Conservation (phyloP, 2,329 filamentous ascomycete species). For the Colletotrichum phormii region DNA sequence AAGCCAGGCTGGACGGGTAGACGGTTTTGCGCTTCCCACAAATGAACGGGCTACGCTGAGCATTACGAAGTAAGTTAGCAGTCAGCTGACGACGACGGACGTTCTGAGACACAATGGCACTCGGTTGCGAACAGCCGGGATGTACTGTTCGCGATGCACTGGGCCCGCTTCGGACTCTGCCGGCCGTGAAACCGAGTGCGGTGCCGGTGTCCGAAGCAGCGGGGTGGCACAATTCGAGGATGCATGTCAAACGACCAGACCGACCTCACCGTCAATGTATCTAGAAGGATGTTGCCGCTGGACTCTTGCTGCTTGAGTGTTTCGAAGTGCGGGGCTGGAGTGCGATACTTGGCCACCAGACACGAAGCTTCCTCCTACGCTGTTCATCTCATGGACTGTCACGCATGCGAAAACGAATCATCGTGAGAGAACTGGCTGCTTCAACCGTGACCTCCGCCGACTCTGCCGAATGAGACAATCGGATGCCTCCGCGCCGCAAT, state of each 20-base stretch:
- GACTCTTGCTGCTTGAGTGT: background rate
- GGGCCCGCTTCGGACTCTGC: background rate
- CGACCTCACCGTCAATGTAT: background rate
- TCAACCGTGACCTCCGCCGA: background rate
- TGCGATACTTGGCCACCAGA: too few species aligned
- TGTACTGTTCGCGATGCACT: background rate
- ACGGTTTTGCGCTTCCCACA: background rate
- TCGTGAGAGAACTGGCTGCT: background rate
- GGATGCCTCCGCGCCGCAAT: background rate
- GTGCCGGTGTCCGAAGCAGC: background rate
- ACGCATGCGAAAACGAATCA: background rate
- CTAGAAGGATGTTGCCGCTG: background rate
- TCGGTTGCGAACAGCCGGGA: background rate
- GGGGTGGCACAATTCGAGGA: background rate
- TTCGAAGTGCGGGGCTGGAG: background rate
- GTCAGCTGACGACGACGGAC: background rate
- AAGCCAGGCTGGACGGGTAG: too few species aligned
- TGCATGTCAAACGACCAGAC: too few species aligned
- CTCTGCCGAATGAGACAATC: background rate
- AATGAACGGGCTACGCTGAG: background rate
- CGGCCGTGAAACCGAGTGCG: background rate
- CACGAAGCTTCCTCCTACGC: too few species aligned
- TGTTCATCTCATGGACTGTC: background rate
- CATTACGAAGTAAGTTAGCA: background rate
- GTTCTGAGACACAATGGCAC: background rate